Evolutionary conservation across 108 stramenopile species (phyloP), one percentile per base, ranked within the genome.

Genomic region (Seminavis robusta): DNA sequence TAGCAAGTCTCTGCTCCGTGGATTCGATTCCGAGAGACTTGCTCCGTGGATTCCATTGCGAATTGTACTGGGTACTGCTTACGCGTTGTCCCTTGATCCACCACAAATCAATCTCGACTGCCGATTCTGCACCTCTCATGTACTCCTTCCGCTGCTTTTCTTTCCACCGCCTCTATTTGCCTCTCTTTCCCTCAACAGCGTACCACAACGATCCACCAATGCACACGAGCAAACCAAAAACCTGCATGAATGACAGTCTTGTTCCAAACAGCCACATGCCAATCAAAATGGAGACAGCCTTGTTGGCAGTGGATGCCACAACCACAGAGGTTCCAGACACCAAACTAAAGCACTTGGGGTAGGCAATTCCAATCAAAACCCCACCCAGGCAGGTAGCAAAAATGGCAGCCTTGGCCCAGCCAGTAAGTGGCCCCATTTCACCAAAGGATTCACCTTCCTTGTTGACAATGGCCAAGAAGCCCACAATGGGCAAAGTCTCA

Each of bases 291-390:
- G 56, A 57, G 13, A 57, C 56, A 15, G 56, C 56, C 56, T 57
- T 57, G 56, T 57, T 57, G 42, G 56, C 56, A 20, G 56, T 57
- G 45, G 42, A 45, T 2, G 56, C 56, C 32, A 57, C 56, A 11
- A 60, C 47, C n/a, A 60, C 59, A 1, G 47, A 49, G n/a, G 59
- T 60, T 34, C 59, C 59, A 4, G 59, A 60, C 5, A 60, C 39
- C 47, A 60, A 49, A 39, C 39, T 41, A 28, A 48, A 60, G 21
- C 59, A 60, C 25, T 60, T 60, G 31, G 59, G 59, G 30, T 60
- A 60, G 23, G 59, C 59, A 48, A 60, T 60, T 34, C 59, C 59
- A 49, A 60, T 60, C 33, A 60, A 60, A 24, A 60, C 38, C 6
- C 59, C 59, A 13, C 59, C 59, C 17, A 41, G 24, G 27, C 59